A percentile compares a stretch with the other conserved stretches of the same genome.
Conservation (phyloP, 2,329 filamentous ascomycete genomes). For the Zelopaecilomyces penicillatus region DNA sequence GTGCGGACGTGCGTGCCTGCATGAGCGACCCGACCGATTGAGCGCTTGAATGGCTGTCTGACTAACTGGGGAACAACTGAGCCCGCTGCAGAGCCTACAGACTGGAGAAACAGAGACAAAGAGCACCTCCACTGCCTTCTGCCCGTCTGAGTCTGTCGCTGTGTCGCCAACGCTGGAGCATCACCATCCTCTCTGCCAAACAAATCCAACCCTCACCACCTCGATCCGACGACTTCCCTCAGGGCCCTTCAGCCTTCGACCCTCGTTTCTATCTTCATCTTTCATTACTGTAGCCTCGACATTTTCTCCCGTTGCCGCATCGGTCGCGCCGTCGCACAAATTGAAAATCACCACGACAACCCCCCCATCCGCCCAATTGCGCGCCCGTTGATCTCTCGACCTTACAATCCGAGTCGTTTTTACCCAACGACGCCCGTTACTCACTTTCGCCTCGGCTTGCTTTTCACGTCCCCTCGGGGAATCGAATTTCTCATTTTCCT, state of each 20-base stretch:
- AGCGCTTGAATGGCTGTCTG: too few species aligned
- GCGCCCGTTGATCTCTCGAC: neutral
- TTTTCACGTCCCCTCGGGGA: slow-evolving; percentile 8
- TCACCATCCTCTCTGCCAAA: too few species aligned
- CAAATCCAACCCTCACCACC: neutral
- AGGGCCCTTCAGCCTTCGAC: slow-evolving; percentile 6
- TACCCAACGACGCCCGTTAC: neutral
- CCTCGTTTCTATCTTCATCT: slow-evolving; percentile 3
- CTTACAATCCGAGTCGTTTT: neutral
- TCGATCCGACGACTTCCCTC: slow-evolving; percentile 5
- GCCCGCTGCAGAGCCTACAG: too few species aligned
- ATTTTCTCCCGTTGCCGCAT: slow-evolving; percentile 1
- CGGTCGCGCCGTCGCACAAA: slow-evolving; percentile 8
- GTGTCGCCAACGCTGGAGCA: too few species aligned
- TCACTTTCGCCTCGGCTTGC: neutral
- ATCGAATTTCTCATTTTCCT: slow-evolving; percentile 3
- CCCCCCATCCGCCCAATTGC: neutral
- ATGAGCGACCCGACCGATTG: too few species aligned
- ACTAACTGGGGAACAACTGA: too few species aligned
- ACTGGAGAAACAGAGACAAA: neutral
- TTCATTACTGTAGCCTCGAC: neutral
- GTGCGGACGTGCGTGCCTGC: too few species aligned
- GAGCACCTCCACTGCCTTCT: neutral
- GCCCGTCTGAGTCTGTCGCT: neutral
- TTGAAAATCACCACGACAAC: neutral